Percentiles rank a stretch among this genome's conserved stretches.
phyloP scores from a whole-genome alignment of 176 grass and related monocot genomes.

The Phyllostachys edulis region DNA sequence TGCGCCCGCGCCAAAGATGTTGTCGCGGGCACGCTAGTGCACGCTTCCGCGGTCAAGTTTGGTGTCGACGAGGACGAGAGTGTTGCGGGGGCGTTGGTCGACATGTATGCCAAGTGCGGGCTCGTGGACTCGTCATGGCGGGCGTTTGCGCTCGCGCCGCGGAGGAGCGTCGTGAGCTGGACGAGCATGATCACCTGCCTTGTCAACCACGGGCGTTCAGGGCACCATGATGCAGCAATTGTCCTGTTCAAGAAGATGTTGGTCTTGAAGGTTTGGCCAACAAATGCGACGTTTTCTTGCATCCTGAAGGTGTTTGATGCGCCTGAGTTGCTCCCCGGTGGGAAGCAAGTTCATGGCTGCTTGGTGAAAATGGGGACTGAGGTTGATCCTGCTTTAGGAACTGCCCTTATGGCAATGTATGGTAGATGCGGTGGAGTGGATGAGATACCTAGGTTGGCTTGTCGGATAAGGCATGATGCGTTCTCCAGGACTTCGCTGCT shows the following conservation, averaged over 20 bases:
- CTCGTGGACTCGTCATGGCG: constrained; percentile 41
- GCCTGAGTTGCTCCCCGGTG: constrained; percentile 34
- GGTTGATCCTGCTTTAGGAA: constrained; percentile 45
- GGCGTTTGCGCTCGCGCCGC: constrained; percentile 29
- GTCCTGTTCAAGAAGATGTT: constrained; percentile 51
- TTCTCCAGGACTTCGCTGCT: constrained; percentile 50
- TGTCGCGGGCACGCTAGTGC: constrained; percentile 30
- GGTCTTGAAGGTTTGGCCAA: constrained; percentile 51
- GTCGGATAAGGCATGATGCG: constrained; percentile 47
- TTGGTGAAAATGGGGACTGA: constrained; percentile 66
- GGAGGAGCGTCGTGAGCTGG: constrained; percentile 47
- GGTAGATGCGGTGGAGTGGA: constrained; percentile 57
- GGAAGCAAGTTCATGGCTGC: constrained; percentile 64
- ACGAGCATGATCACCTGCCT: constrained; percentile 63
- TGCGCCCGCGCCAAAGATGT: constrained; percentile 36
- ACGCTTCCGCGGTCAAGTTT: constrained; percentile 44
- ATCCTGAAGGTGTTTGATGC: constrained; percentile 55
- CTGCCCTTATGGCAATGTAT: constrained; percentile 63
- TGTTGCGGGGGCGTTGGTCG: constrained; percentile 45
- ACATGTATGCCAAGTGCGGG: constrained; percentile 63
- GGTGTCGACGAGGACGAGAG: constrained; percentile 44
- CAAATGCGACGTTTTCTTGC: constrained; percentile 52
- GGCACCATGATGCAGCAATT: constrained; percentile 28
- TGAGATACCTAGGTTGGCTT: constrained; percentile 49
- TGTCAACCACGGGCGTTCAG: constrained; percentile 25